Base-by-base conservation (phyloP, 2,329 filamentous ascomycete genomes). In the Colletotrichum ledebouriae region DNA sequence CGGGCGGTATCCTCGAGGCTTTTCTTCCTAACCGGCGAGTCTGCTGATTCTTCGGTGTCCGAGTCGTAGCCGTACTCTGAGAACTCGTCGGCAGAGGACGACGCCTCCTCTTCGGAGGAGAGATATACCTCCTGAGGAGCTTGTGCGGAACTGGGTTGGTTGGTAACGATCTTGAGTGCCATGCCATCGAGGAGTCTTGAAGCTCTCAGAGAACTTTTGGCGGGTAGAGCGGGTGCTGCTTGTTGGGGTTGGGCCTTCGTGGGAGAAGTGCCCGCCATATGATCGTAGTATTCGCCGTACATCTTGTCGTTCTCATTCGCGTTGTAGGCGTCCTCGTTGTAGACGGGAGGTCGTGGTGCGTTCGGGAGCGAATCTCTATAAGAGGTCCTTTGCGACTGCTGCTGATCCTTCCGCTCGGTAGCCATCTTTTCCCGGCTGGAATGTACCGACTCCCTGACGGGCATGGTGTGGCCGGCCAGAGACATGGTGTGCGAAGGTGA, bases 61-160 rank as follows among this genome's bases (percentile, higher is more conserved):
- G 75, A 76, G 67, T 80, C 81, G 69, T 80, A 80, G 58, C 85
- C 84, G 73, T 84, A 84, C 73, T 88, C 85, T 63, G 86, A 89
- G 70, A 85, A 85, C 76, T 88, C 84, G 76, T 88, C 88, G 52
- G 86, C 85, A 17, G 86, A 87, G 1, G 88, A 88, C 1, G 88
- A 90, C 34, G 84, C 87, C 71, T 90, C 89, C 75, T 91, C 89
- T 72, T 91, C 89, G 0, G 87, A 90, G 2, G 88, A 90, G 29
- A 91, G 84, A 76, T 91, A 91, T 66, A 87, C 74, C 64, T 89
- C 85, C 75, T 89, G 87, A 6, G 87, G 85, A 22, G 81, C 78
- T 53, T 82, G 78, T 13, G 78, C 73, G 41, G 64, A 75, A 58
- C 73, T 73, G 42, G 67, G 73, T 70, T 77, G 75, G 71, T 64